These are phyloP conservation scores for Silene noctiflora DNA, from an alignment of 179 eudicot genomes.

Conservation along the genomic window DNA sequence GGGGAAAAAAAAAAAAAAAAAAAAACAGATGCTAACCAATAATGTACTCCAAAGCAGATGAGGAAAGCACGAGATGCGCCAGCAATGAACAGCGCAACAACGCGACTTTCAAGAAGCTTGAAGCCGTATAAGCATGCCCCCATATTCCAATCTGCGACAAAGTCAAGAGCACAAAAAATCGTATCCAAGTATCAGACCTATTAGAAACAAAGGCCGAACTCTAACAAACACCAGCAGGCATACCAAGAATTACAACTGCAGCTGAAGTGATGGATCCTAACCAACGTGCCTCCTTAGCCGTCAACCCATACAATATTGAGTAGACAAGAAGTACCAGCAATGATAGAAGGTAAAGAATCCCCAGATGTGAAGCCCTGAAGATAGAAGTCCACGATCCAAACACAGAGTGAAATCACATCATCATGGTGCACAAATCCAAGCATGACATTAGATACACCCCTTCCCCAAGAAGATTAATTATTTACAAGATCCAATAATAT, in stretches of 20 bases:
- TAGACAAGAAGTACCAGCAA: conserved; percentile 76
- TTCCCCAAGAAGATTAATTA: not conserved
- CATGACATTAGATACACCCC: not conserved
- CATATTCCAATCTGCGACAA: conserved; percentile 86
- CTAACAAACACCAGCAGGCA: conserved; percentile 16
- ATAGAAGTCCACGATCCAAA: conserved; percentile 17
- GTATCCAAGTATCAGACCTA: not conserved
- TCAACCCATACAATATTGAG: conserved; percentile 84
- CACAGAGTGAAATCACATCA: conserved; percentile 8
- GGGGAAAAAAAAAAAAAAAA: too few relatives aligned
- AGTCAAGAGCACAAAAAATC: conserved; percentile 12
- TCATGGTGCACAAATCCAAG: not conserved
- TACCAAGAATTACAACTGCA: conserved; percentile 92
- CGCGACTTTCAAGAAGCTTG: conserved; percentile 80
- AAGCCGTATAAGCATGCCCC: conserved; percentile 97
- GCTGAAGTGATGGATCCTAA: conserved; percentile 93
- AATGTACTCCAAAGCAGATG: conserved; percentile 95
- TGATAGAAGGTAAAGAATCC: conserved; percentile 79
- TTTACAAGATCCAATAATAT: not conserved
- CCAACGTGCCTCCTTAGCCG: conserved; percentile 89
- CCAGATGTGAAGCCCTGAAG: conserved; percentile 85
- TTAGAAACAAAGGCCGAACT: not conserved
- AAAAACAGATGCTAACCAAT: conserved; percentile 58
- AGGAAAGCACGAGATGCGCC: conserved; percentile 89
- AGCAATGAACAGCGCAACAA: conserved; percentile 83